phyloP scores from a whole-genome alignment of 2,329 filamentous ascomycete species.

The Beauveria rudraprayagi region DNA sequence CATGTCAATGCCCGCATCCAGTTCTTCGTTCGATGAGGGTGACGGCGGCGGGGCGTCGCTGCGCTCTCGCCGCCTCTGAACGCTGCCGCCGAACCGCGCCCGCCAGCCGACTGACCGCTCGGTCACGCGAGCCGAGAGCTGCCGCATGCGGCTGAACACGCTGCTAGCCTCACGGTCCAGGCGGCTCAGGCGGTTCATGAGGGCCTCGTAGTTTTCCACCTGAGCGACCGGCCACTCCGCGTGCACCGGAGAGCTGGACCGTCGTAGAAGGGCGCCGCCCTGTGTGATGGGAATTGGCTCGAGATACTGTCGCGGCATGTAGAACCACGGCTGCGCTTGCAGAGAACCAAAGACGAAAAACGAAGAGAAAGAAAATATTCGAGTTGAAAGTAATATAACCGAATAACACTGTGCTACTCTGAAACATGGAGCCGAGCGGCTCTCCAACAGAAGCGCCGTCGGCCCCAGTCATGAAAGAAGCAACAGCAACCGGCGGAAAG shows the following conservation, averaged over 20 bases:
- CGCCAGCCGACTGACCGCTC: conserved; percentile 2
- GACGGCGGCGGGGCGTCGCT: background rate
- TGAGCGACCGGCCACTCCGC: background rate
- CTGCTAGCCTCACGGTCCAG: background rate
- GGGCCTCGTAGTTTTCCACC: background rate
- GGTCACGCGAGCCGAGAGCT: background rate
- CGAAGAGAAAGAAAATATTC: background rate
- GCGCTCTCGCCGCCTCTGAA: background rate
- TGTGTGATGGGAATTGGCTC: background rate
- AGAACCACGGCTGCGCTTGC: background rate
- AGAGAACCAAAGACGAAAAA: background rate
- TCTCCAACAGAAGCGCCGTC: background rate
- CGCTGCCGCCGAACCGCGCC: background rate
- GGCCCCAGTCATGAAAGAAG: background rate
- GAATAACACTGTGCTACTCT: background rate
- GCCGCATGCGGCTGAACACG: background rate
- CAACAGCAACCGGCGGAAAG: background rate
- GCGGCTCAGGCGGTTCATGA: background rate
- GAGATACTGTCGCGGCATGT: conserved; percentile 5
- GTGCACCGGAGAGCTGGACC: background rate
- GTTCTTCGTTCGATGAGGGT: background rate
- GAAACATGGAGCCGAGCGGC: background rate
- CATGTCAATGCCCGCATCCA: background rate
- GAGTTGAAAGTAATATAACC: background rate
- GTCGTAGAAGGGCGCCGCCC: background rate